These are phyloP conservation scores for Trichocladium uniseriatum DNA, from an alignment of 495 filamentous ascomycete species.

Conservation along the genomic window DNA sequence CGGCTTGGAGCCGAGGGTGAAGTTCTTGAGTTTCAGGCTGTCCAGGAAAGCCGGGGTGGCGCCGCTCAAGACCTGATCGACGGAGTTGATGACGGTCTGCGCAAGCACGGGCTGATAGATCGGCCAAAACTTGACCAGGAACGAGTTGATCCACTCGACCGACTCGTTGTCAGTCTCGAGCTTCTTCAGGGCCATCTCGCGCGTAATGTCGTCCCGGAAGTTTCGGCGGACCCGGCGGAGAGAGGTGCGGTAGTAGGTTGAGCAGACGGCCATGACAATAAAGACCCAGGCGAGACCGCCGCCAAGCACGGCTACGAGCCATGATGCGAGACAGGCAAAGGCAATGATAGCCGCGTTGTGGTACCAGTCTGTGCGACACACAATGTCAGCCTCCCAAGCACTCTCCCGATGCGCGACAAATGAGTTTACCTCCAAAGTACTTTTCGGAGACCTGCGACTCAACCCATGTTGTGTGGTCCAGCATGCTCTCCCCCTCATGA, in stretches of 20 bases:
- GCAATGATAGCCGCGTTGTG: slow-evolving; percentile 88
- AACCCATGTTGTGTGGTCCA: slow-evolving; percentile 83
- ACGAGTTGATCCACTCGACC: slow-evolving; percentile 98
- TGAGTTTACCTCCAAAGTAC: slow-evolving; percentile 70
- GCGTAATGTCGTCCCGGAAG: slow-evolving; percentile 85
- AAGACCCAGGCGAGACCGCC: slow-evolving; percentile 91
- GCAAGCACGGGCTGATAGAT: slow-evolving; percentile 94
- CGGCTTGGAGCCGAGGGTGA: slow-evolving; percentile 88
- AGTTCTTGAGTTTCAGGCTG: slow-evolving; percentile 81
- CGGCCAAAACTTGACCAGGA: slow-evolving; percentile 97
- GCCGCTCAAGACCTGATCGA: slow-evolving; percentile 90
- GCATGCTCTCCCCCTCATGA: slow-evolving; percentile 51
- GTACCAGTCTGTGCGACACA: slow-evolving; percentile 73
- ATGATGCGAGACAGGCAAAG: slow-evolving; percentile 85
- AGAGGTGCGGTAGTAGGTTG: slow-evolving; percentile 95
- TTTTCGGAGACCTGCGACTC: slow-evolving; percentile 79
- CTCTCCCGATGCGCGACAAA: not conserved
- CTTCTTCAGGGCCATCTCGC: slow-evolving; percentile 83
- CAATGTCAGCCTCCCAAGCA: not conserved
- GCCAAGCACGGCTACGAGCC: slow-evolving; percentile 79
- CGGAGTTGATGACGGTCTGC: slow-evolving; percentile 80
- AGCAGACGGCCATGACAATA: slow-evolving; percentile 81
- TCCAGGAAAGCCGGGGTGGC: slow-evolving; percentile 88
- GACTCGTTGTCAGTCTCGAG: slow-evolving; percentile 90
- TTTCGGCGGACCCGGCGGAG: slow-evolving; percentile 88